phyloP scores from a whole-genome alignment of 306 rosid genomes.

The Rosa multiflora region DNA sequence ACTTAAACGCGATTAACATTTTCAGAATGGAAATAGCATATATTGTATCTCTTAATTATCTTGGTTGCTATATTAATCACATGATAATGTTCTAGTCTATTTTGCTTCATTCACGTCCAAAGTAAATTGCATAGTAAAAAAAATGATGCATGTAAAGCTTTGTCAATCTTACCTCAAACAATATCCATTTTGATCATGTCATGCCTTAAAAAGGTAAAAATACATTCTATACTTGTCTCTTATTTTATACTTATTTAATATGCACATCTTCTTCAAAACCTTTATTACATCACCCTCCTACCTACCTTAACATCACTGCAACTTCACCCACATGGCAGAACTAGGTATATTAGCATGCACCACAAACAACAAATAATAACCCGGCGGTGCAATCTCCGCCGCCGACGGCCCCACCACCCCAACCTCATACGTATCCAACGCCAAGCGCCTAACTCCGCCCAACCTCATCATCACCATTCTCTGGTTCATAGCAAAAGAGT shows the following conservation, averaged over 20 bases:
- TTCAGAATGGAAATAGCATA: not conserved
- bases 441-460: slow-evolving; percentile 20
- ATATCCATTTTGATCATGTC: not conserved
- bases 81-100: too few relatives aligned
- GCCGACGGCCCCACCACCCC: slow-evolving; percentile 55
- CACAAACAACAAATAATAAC: slow-evolving; percentile 61
- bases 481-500: slow-evolving; percentile 69
- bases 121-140: not conserved
- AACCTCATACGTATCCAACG: slow-evolving; percentile 25
- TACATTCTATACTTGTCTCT: not conserved
- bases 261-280: not conserved
- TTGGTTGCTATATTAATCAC: too few relatives aligned
- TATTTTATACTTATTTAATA: not conserved
- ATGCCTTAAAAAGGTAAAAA: not conserved
- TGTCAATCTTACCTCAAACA: not conserved
- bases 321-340: slow-evolving; percentile 59
- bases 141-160: not conserved
- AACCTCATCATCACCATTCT: slow-evolving; percentile 63
- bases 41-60: too few relatives aligned
- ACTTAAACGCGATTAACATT: too few relatives aligned
- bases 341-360: slow-evolving; percentile 64
- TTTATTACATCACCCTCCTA: not conserved
- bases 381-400: slow-evolving; percentile 58
- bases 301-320: slow-evolving; percentile 22
- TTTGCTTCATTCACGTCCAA: too few relatives aligned